Base-by-base conservation (phyloP, 2,329 filamentous ascomycete genomes). In the Phyllosticta citriasiana region DNA sequence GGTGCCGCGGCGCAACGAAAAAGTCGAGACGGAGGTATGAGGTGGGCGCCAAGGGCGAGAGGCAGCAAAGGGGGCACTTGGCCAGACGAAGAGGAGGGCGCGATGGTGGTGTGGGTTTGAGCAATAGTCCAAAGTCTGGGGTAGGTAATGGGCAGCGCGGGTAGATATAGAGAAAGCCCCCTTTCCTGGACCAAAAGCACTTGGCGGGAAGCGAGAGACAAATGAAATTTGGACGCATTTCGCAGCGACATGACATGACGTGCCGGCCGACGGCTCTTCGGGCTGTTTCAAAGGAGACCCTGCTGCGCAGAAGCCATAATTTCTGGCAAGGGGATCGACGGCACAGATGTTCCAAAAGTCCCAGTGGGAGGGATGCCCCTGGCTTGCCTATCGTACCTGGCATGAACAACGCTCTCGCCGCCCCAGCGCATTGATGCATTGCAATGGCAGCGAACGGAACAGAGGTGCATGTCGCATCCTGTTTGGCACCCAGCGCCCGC, bases 121-220 rank as follows among this genome's bases (percentile, higher is more conserved):
- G 54, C 4, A 35, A 5, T 30, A 25, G 33, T 24, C 30, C 10
- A 33, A 26, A 55, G 55, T 52, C 30, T 22, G 19, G 50, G 56
- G n/a, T 57, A 64, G 71, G 69, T 69, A 69, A 67, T 65, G 64
- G 68, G 65, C 67, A 68, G 69, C 67, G 57, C 12, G n/a, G 56
- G 61, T 56, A 55, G 61, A 59, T 59, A 59, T 62, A 59, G 53
- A 57, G 57, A 53, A 62, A 26, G 56, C 57, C 61, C 56, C 61
- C 54, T 62, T 62, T 69, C 66, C 65, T 66, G 65, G 67, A 14
- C 40, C 67, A 65, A 64, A 65, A 66, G 66, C 61, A 63, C 64
- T 71, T 71, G 71, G 69, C 71, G 66, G 64, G 64, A 69, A 69
- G 68, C 70, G 68, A 73, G 68, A 73, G 69, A 73, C 71, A 71